Conservation (phyloP, 164 flowering plant genomes). For the Magnolia changhungtana region DNA sequence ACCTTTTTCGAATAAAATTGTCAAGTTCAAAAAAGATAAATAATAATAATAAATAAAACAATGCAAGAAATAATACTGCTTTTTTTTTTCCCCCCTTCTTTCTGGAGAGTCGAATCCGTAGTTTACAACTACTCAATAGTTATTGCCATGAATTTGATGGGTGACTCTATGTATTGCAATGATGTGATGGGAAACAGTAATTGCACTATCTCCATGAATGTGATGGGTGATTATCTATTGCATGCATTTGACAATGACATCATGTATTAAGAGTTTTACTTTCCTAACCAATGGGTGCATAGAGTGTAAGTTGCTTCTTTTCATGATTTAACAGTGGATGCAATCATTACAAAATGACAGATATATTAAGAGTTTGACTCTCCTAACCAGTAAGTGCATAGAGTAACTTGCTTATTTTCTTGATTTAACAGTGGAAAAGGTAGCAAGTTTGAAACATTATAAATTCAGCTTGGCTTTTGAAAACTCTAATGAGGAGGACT, state of each 20-base stretch:
- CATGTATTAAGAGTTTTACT: neutral
- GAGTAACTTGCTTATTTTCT: constrained; percentile 2
- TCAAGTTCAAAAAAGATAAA: too few species aligned
- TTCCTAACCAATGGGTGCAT: neutral
- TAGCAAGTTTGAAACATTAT: constrained; percentile 75
- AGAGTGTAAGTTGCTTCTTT: constrained; percentile 1
- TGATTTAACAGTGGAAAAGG: constrained; percentile 72
- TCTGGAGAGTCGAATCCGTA: too few species aligned
- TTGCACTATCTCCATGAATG: neutral
- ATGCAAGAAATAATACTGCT: too few species aligned
- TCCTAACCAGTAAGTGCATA: neutral
- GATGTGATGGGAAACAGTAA: too few species aligned
- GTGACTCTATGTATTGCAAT: neutral
- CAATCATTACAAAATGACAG: too few species aligned
- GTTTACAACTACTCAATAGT: too few species aligned
- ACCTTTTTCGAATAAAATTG: too few species aligned
- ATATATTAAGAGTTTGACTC: too few species aligned
- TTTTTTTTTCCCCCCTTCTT: too few species aligned
- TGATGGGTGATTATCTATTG: neutral
- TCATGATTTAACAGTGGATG: neutral
- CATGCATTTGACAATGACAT: too few species aligned
- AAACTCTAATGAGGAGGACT: constrained; percentile 97
- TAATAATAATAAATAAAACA: too few species aligned
- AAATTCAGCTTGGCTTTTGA: constrained; percentile 98
- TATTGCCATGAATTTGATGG: neutral